These are phyloP conservation scores for Phylloporus sp. DNA, from an alignment of 768 basidiomycete species.

Conservation along the genomic window DNA sequence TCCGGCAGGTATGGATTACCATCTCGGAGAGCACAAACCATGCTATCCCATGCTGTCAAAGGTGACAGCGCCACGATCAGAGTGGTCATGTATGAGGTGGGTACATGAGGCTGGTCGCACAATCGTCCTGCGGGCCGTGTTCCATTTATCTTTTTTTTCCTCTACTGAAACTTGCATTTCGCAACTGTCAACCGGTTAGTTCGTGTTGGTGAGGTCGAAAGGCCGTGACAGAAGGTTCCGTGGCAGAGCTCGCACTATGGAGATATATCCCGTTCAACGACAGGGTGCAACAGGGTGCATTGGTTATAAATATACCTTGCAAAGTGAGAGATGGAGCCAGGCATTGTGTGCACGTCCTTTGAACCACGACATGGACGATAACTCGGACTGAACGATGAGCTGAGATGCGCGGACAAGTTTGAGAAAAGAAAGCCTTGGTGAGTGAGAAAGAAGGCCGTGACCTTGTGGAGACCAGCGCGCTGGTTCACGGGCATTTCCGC, in stretches of 20 bases:
- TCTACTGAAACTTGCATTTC: neutral
- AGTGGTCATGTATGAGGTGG: neutral
- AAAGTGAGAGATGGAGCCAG: neutral
- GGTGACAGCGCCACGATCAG: slow-evolving; percentile 14
- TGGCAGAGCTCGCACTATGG: neutral
- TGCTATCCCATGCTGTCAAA: slow-evolving; percentile 5
- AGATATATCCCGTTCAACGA: neutral
- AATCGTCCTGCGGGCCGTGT: neutral
- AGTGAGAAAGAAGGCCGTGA: slow-evolving; percentile 1
- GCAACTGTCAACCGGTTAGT: neutral
- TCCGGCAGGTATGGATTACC: slow-evolving; percentile 1
- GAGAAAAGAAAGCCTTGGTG: neutral
- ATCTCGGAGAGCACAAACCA: neutral
- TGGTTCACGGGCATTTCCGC: slow-evolving; percentile 16
- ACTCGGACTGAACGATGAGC: neutral
- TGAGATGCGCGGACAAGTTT: slow-evolving; percentile 1
- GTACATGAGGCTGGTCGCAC: neutral
- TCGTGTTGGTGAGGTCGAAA: neutral
- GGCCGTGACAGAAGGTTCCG: neutral
- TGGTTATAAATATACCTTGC: neutral
- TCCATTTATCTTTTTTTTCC: neutral
- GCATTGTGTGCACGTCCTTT: too few species aligned
- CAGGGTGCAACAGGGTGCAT: neutral
- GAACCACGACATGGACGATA: neutral
- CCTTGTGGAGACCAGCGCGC: neutral